These are phyloP conservation scores for Suhomyces coccinellae DNA, from an alignment of 1,139 yeast genomes.

Conservation along the genomic window DNA sequence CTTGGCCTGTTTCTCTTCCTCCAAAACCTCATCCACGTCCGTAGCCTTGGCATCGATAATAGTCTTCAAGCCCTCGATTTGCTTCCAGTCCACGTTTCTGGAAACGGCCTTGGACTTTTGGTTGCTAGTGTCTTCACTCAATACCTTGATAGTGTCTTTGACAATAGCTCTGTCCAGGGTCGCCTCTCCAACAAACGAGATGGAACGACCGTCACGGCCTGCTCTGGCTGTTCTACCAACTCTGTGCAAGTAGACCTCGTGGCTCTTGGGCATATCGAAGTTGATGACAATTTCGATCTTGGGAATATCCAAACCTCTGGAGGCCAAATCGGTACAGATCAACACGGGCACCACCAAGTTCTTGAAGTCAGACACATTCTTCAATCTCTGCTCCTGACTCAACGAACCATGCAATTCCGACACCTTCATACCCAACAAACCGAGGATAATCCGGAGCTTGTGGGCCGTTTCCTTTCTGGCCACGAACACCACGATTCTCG, in stretches of 20 bases:
- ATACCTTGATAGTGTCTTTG: conserved; percentile 72
- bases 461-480: conserved; percentile 91
- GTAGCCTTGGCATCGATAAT: conserved; percentile 59
- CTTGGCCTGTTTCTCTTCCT: conserved; percentile 87
- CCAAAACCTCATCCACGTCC: conserved; percentile 71
- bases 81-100: conserved; percentile 82
- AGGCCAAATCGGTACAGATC: conserved; percentile 95
- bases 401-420: conserved; percentile 94
- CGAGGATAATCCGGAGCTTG: conserved; percentile 76
- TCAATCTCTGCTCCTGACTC: conserved; percentile 92
- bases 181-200: conserved; percentile 91
- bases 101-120: conserved; percentile 64
- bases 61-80: conserved; percentile 67
- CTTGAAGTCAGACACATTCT: conserved; percentile 79
- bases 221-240: conserved; percentile 99
- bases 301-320: conserved; percentile 99
- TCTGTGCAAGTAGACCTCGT: conserved; percentile 91
- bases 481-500: conserved; percentile 84
- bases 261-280: conserved; percentile 92
- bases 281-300: conserved; percentile 92
- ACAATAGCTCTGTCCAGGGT: conserved; percentile 84
- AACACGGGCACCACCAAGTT: conserved; percentile 80
- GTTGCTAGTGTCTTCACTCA: conserved; percentile 38
- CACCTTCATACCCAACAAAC: conserved; percentile 81
- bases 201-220: conserved; percentile 91